Evolutionary conservation across 2,329 filamentous ascomycete species (phyloP), one percentile per base, ranked within the genome.

Genomic region (Trichoderma sp.): DNA sequence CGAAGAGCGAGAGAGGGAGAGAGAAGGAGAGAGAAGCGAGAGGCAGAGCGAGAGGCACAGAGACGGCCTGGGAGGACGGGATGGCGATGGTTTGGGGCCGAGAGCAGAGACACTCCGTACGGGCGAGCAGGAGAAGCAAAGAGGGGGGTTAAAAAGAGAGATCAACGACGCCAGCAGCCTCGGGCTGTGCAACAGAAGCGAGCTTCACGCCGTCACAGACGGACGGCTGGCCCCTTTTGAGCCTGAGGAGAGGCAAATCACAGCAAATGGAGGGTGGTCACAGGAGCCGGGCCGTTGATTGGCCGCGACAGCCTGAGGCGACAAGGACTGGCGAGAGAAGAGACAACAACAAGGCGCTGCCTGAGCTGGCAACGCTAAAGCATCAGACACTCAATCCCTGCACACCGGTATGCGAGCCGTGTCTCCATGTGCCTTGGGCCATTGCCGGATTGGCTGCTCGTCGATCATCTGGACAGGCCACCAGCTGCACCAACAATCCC

Each of bases 311-410:
- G 19, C 22, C 39, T 39, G 65, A 54, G 61, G 17, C 35, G 54
- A 7, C 17, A 10, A 39, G 54, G 53, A 32, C 56, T 22, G n/a
- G 39, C 25, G 69, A 67, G 70, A 67, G n/a, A 74, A 73, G 72
- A 74, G 72, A 67, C 45, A 71, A 74, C 71, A 69, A 70, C 58
- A 59, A 70, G 64, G 71, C 60, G 9, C 76, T 75, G 74, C 76
- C 59, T 61, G 64, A 22, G 54, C 57, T 34, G 54, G 54, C 15
- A 10, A 27, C 53, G 32, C 67, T 56, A 60, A 56, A 32, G 50
- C 29, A 60, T 35, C 50, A 42, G 42, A 39, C 29, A 48, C 22
- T 27, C n/a, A 3, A 58, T 29, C 66, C 66, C 52, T 58, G 67
- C 67, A 59, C 67, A 66, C 67, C 67, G 67, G 61, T 68, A 54